Base-by-base conservation (phyloP, 768 basidiomycete genomes). In the Lactifluus rugatus region DNA sequence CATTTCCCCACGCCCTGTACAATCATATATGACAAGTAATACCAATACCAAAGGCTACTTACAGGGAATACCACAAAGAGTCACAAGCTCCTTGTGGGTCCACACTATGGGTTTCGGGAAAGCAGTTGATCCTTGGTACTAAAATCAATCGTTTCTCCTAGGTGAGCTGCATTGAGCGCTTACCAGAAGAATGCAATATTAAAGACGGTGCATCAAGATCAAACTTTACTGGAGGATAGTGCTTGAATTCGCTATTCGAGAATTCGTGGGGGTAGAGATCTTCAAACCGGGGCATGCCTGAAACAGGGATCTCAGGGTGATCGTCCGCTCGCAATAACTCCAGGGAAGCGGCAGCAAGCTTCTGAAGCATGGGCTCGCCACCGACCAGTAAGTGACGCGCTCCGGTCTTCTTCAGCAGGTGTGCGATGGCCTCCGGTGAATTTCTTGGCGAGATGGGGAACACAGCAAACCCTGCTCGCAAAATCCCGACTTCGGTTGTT, bases 381-480 rank as follows among this genome's bases (percentile, higher is more conserved):
- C 62, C 56, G 2, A 62, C 59, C 50, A 76, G 65, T 32, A 77
- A 58, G 45, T 70, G 67, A 1, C 61, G 60, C 8, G 67, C 48
- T 9, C 65, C 65, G 14, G 72, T 73, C 48, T 67, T 64, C 13
- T 54, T 53, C 25, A 68, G 52, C 1, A 68, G 60, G 25, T 68
- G 67, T 8, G 67, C 66, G 31, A 68, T 45, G 0, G 79, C 81
- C 2, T 73, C 70, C 0, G 74, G 66, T 0, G 78, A 77, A 64
- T 78, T 80, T 56, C 75, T 62, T 0, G 73, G 66, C 0, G 73
- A 75, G 17, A 72, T 67, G 9, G 67, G 70, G 47, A 78, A 77
- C 5, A 71, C 70, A 0, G 69, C 52, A 57, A 69, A 72, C 19
- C 75, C 77, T 6, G 76, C 75, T 9, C 73, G 65, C 2, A 75